Evolutionary conservation across 306 rosid species (phyloP).

Genomic region (Sesbania bispinosa): DNA sequence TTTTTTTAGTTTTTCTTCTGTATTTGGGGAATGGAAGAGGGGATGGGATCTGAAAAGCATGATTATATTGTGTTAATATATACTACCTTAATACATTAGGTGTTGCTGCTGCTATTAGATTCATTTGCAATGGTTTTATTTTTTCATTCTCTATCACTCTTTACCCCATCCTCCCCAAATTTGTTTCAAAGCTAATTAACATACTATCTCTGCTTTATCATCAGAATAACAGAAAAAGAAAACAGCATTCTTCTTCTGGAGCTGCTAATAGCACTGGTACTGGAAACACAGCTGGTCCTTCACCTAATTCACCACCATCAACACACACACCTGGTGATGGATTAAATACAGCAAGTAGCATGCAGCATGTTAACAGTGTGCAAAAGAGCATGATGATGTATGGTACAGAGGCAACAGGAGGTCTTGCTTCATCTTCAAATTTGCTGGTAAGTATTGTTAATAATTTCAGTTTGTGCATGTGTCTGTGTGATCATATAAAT

Average conservation of each 20-base stretch:
- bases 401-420: slow-evolving; percentile 71
- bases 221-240: slow-evolving; percentile 65
- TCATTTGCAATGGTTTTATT: background rate
- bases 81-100: background rate
- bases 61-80: background rate
- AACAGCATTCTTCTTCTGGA: slow-evolving; percentile 80
- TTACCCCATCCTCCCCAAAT: background rate
- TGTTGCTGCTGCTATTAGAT: background rate
- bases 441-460: slow-evolving; percentile 49
- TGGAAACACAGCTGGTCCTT: slow-evolving; percentile 81
- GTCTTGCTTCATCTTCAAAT: slow-evolving; percentile 75
- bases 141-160: background rate
- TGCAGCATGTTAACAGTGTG: slow-evolving; percentile 63
- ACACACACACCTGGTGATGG: slow-evolving; percentile 89
- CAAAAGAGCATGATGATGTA: slow-evolving; percentile 67
- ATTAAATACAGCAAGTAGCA: slow-evolving; percentile 57
- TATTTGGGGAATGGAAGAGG: background rate
- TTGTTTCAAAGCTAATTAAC: slow-evolving; percentile 11
- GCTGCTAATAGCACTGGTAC: slow-evolving; percentile 95
- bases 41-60: background rate
- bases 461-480: background rate
- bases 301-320: slow-evolving; percentile 84
- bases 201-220: slow-evolving; percentile 11
- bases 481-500: slow-evolving; percentile 5
- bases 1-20: no score